These are phyloP conservation scores for Mortierella sp. DNA, from an alignment of 371 early-diverging fungal genomes.

Conservation along the genomic window DNA sequence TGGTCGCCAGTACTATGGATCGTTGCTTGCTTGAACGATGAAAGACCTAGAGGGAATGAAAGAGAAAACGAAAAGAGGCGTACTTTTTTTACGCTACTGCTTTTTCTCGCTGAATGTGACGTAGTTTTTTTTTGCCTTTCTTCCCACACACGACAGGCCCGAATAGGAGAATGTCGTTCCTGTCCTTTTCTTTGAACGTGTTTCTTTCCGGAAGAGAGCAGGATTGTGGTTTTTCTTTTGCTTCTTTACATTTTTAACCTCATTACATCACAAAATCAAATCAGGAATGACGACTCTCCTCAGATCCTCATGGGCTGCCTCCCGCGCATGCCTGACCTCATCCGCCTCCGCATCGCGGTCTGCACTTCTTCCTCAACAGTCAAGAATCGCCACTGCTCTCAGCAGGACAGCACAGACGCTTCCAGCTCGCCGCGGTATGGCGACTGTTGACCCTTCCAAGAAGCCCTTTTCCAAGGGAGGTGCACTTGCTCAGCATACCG, in stretches of 20 bases:
- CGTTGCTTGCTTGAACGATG: not conserved
- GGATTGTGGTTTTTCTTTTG: not conserved
- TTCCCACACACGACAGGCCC: not conserved
- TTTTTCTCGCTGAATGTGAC: not conserved
- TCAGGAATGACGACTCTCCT: constrained; percentile 11
- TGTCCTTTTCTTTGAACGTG: not conserved
- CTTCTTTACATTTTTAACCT: not conserved
- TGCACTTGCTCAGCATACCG: constrained; percentile 45
- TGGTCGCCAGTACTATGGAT: not conserved
- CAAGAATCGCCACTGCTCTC: constrained; percentile 8
- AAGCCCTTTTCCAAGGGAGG: constrained; percentile 16
- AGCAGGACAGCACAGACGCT: constrained; percentile 20
- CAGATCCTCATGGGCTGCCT: constrained; percentile 19
- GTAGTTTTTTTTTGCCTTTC: not conserved
- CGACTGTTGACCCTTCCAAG: constrained; percentile 47
- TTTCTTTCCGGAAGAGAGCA: not conserved
- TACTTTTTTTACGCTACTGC: not conserved
- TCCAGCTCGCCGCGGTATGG: constrained; percentile 17
- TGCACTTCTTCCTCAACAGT: constrained; percentile 18
- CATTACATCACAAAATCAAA: not conserved
- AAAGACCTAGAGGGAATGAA: not conserved
- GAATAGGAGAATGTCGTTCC: not conserved
- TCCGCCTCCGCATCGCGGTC: constrained; percentile 7
- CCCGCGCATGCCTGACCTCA: constrained; percentile 19
- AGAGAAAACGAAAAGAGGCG: not conserved